phyloP scores from a whole-genome alignment of 1,284 basidiomycete genomes.

The Trametes pubescens region DNA sequence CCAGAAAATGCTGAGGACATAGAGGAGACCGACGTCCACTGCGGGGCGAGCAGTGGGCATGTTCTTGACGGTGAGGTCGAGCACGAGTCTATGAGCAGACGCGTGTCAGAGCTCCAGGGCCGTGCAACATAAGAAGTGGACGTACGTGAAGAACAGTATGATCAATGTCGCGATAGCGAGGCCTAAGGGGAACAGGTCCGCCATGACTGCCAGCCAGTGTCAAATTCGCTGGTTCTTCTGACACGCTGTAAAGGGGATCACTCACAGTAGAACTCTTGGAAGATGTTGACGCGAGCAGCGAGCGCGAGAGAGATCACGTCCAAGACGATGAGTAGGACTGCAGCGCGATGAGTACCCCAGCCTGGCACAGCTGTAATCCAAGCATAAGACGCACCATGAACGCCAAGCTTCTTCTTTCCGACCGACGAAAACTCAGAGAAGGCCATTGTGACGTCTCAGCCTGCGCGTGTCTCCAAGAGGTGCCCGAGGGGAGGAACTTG shows the following conservation, averaged over 20 bases:
- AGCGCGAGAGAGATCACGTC: conserved; percentile 62
- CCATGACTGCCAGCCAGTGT: conserved; percentile 50
- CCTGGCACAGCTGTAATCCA: not conserved
- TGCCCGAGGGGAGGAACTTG: conserved; percentile 6
- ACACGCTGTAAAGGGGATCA: conserved; percentile 3
- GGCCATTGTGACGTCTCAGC: conserved; percentile 12
- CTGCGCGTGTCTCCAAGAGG: conserved; percentile 10
- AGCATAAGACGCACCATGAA: conserved; percentile 22
- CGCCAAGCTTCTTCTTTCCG: conserved; percentile 33
- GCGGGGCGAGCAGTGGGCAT: conserved; percentile 55
- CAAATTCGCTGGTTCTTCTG: not conserved
- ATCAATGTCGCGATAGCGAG: conserved; percentile 61
- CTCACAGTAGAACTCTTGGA: conserved; percentile 69
- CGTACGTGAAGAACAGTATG: conserved; percentile 52
- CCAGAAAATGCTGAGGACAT: conserved; percentile 59
- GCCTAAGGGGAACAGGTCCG: conserved; percentile 66
- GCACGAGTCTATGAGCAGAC: conserved; percentile 45
- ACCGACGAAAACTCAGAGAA: conserved; percentile 27
- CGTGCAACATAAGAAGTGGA: not conserved
- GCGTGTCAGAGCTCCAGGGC: not conserved
- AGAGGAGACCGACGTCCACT: conserved; percentile 56
- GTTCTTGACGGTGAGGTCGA: conserved; percentile 52
- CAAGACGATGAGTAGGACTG: conserved; percentile 49
- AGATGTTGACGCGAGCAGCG: conserved; percentile 60
- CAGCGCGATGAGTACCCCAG: not conserved